Conservation (phyloP, 2,329 filamentous ascomycete genomes). For the Gremmenia infestans region DNA sequence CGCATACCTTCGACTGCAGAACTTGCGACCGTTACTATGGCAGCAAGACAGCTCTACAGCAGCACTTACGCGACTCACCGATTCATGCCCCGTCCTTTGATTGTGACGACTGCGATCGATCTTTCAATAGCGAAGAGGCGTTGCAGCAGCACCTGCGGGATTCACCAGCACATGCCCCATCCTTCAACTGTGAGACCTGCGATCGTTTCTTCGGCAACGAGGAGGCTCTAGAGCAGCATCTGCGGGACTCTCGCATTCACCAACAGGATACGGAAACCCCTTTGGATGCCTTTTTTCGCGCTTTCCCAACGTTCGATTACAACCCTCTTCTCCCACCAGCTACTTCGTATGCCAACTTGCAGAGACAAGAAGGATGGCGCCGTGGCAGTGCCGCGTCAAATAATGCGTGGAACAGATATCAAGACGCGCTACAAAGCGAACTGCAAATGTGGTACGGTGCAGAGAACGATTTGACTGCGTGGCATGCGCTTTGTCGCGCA, state of each 20-base stretch:
- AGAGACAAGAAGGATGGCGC: slow-evolving; percentile 19
- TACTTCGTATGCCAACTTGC: slow-evolving; percentile 27
- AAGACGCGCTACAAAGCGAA: slow-evolving; percentile 22
- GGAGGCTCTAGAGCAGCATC: slow-evolving; percentile 21
- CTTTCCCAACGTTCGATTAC: slow-evolving; percentile 26
- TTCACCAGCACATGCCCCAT: slow-evolving; percentile 9
- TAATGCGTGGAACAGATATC: slow-evolving; percentile 20
- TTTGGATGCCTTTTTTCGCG: slow-evolving; percentile 22
- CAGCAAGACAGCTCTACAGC: slow-evolving; percentile 2
- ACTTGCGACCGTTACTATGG: slow-evolving; percentile 7
- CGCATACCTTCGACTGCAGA: slow-evolving; percentile 13
- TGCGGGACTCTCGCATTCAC: slow-evolving; percentile 15
- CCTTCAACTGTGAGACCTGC: slow-evolving; percentile 16
- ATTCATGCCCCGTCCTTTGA: slow-evolving; percentile 13
- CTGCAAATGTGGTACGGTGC: slow-evolving; percentile 20
- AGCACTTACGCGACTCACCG: slow-evolving; percentile 11
- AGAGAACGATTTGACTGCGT: slow-evolving; percentile 22
- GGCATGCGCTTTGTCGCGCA: slow-evolving; percentile 21
- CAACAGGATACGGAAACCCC: slow-evolving; percentile 19
- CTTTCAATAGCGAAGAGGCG: slow-evolving; percentile 19
- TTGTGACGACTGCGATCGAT: slow-evolving; percentile 18
- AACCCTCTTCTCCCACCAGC: slow-evolving; percentile 25
- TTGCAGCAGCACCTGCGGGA: slow-evolving; percentile 21
- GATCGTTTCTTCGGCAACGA: slow-evolving; percentile 21
- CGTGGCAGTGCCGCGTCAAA: slow-evolving; percentile 11